Percentiles rank a stretch among this genome's conserved stretches.
These are phyloP conservation scores for Roridomyces roridus DNA, from an alignment of 768 basidiomycete genomes.

Conservation along the genomic window DNA sequence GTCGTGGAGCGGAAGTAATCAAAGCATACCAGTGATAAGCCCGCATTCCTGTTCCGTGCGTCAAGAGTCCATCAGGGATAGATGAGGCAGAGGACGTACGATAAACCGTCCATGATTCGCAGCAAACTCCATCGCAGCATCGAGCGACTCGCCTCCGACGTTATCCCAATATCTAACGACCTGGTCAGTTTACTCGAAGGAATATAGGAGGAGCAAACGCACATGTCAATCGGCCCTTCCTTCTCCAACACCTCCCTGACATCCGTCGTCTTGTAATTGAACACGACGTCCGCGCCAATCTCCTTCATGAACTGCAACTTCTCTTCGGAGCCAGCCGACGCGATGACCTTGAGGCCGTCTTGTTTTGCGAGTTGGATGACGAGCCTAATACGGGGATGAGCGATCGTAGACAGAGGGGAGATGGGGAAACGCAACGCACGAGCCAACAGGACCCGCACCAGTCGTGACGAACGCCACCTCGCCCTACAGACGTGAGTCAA, in stretches of 20 bases:
- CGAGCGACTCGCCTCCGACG: slow-evolving; percentile 38
- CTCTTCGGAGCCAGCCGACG: slow-evolving; percentile 5
- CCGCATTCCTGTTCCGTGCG: slow-evolving; percentile 1
- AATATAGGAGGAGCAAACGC: background rate
- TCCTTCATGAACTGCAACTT: slow-evolving; percentile 6
- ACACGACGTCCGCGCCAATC: background rate
- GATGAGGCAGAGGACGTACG: slow-evolving; percentile 1
- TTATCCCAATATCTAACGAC: slow-evolving; percentile 66
- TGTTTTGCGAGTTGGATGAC: slow-evolving; percentile 8
- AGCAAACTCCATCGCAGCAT: slow-evolving; percentile 42
- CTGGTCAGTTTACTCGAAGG: background rate
- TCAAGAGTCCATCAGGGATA: background rate
- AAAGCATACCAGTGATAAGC: background rate
- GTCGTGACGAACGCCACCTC: background rate
- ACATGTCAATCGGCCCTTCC: slow-evolving; percentile 4
- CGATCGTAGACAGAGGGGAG: background rate
- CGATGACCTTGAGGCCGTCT: slow-evolving; percentile 4
- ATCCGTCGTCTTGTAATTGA: slow-evolving; percentile 10
- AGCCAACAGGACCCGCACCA: slow-evolving; percentile 4
- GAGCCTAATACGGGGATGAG: background rate
- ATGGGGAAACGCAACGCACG: background rate
- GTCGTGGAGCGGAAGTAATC: too few relatives aligned
- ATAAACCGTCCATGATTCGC: slow-evolving; percentile 42
- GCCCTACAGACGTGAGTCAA: background rate
- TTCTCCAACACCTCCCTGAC: background rate